A percentile compares a stretch with the other conserved stretches of the same genome.
phyloP scores from a whole-genome alignment of 1,284 basidiomycete genomes.

The Leccinum fallax region DNA sequence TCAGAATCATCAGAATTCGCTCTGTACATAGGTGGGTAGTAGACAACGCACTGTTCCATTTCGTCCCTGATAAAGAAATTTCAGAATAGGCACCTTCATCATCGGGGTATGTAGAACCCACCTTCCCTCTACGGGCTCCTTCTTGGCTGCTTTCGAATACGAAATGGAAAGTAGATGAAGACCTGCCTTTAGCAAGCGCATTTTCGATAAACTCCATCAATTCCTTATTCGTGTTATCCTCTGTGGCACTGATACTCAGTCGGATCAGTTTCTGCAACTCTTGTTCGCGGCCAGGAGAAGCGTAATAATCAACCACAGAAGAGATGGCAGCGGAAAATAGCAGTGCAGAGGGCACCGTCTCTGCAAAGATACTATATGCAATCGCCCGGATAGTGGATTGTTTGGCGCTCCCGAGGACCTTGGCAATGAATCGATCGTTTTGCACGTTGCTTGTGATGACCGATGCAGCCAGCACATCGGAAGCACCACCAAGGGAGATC shows the following conservation, averaged over 20 bases:
- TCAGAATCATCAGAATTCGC: background rate
- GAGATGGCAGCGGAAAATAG: slow-evolving; percentile 60
- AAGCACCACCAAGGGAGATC: slow-evolving; percentile 24
- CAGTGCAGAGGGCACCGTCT: slow-evolving; percentile 51
- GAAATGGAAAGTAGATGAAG: background rate
- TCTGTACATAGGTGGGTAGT: background rate
- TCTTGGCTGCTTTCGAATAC: background rate
- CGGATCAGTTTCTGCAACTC: slow-evolving; percentile 48
- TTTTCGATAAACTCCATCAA: slow-evolving; percentile 53
- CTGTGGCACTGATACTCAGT: slow-evolving; percentile 32
- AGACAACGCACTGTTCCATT: background rate
- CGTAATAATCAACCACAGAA: slow-evolving; percentile 65
- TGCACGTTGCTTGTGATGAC: slow-evolving; percentile 29
- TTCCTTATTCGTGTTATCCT: slow-evolving; percentile 28
- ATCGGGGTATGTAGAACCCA: slow-evolving; percentile 6
- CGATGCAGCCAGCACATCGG: slow-evolving; percentile 25
- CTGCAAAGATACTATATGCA: slow-evolving; percentile 44
- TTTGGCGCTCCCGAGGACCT: slow-evolving; percentile 12
- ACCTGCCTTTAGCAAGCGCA: slow-evolving; percentile 48
- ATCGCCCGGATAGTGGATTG: slow-evolving; percentile 7
- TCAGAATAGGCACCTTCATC: no score
- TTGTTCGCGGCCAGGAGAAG: slow-evolving; percentile 44
- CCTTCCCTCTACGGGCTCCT: slow-evolving; percentile 12
- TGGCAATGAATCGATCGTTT: slow-evolving; percentile 26
- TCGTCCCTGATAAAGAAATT: no score